Percentiles rank a stretch among this genome's conserved stretches.
These are phyloP conservation scores for Macrophomina phaseolina DNA, from an alignment of 2,329 filamentous ascomycete species.

Conservation along the genomic window DNA sequence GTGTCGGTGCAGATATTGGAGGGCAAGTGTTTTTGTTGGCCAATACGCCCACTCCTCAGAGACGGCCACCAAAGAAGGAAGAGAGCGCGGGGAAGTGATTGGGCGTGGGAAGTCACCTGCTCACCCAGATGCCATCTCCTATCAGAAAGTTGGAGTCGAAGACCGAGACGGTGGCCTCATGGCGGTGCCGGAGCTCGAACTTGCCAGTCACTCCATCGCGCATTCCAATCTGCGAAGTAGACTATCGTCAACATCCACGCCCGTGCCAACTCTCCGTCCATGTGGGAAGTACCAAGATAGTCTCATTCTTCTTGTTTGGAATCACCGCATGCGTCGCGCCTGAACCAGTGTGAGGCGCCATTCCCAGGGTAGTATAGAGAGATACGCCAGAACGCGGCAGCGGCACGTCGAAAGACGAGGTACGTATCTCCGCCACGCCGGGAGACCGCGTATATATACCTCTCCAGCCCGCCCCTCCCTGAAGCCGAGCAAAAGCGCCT, in stretches of 20 bases:
- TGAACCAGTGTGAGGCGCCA: background rate
- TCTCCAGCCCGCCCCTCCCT: too few relatives aligned
- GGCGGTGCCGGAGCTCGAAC: background rate
- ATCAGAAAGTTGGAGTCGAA: slow-evolving; percentile 5
- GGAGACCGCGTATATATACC: too few relatives aligned
- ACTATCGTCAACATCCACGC: too few relatives aligned
- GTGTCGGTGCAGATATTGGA: too few relatives aligned
- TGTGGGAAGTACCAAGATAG: background rate
- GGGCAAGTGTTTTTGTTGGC: too few relatives aligned
- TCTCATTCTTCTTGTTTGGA: background rate
- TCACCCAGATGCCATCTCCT: slow-evolving; percentile 1
- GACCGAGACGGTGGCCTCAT: background rate
- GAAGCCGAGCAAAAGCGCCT: too few relatives aligned
- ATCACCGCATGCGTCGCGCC: background rate
- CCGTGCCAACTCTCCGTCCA: background rate
- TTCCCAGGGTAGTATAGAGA: background rate
- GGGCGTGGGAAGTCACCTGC: background rate
- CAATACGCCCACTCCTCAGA: too few relatives aligned
- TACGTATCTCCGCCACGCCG: background rate
- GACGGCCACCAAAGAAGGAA: too few relatives aligned
- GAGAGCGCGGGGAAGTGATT: too few relatives aligned
- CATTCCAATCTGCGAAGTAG: background rate
- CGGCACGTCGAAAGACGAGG: background rate
- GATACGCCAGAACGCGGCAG: background rate
- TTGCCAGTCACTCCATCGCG: background rate